Evolutionary conservation across 1,284 basidiomycete genomes (phyloP).

Genomic region (Naganishia albida): DNA sequence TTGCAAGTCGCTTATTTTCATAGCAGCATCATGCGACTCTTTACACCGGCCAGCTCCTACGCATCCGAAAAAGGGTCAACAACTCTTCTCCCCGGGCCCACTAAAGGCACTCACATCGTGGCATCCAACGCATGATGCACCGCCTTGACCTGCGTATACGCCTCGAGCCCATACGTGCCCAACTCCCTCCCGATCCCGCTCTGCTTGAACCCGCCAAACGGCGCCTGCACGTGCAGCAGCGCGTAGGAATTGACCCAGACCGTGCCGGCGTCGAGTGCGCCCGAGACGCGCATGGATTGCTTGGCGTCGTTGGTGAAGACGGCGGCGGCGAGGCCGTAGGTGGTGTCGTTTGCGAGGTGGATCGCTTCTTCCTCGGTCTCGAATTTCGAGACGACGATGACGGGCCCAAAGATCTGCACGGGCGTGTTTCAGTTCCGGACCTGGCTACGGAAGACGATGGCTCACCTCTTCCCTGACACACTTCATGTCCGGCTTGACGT

Average conservation of each 20-base stretch:
- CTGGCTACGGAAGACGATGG: too few relatives aligned
- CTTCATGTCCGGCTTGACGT: constrained; percentile 39
- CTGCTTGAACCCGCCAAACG: constrained; percentile 91
- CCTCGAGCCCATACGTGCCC: constrained; percentile 80
- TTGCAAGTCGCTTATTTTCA: too few relatives aligned
- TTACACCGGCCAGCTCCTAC: constrained; percentile 22
- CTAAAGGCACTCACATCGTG: constrained; percentile 22
- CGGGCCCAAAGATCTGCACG: constrained; percentile 53
- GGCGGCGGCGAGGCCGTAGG: constrained; percentile 83
- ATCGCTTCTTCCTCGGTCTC: constrained; percentile 64
- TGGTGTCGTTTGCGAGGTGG: constrained; percentile 73
- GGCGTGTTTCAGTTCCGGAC: constrained; percentile 67
- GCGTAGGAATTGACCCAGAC: constrained; percentile 89
- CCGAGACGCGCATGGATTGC: constrained; percentile 81
- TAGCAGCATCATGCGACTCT: background rate
- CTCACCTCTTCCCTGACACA: constrained; percentile 39
- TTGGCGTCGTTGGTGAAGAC: constrained; percentile 84
- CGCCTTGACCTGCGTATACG: constrained; percentile 76
- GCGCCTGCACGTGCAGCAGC: constrained; percentile 74
- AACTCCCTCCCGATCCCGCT: constrained; percentile 79
- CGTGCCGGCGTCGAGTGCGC: constrained; percentile 74
- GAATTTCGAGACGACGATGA: constrained; percentile 73
- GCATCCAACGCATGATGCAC: constrained; percentile 30
- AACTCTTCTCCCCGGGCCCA: background rate
- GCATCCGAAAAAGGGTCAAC: background rate